These are phyloP conservation scores for Gossypium bickii DNA, from an alignment of 345 rosid species.

Conservation along the genomic window DNA sequence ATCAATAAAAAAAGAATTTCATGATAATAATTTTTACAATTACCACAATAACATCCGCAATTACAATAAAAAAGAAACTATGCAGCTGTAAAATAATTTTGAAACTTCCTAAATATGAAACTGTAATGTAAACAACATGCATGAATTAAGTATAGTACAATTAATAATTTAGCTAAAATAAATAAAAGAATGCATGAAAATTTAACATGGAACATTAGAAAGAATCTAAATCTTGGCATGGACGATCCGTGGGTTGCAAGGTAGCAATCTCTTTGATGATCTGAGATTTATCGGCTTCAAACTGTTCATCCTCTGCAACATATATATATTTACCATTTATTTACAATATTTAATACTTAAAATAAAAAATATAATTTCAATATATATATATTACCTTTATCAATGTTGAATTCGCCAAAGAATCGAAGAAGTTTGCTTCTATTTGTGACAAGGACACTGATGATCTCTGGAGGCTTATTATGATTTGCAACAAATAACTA, in stretches of 20 bases:
- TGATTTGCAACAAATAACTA: constrained; percentile 55
- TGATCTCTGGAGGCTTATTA: constrained; percentile 43
- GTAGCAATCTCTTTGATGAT: constrained; percentile 29
- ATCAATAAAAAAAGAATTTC: too few relatives aligned
- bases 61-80: too few relatives aligned
- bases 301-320: constrained; percentile 33
- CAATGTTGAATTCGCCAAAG: constrained; percentile 38
- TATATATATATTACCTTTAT: constrained; percentile 39
- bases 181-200: not conserved
- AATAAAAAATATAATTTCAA: not conserved
- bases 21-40: too few relatives aligned
- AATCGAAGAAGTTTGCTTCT: constrained; percentile 50
- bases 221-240: constrained; percentile 21
- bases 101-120: too few relatives aligned
- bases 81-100: too few relatives aligned
- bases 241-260: constrained; percentile 23
- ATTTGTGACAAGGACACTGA: constrained; percentile 39
- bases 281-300: constrained; percentile 36
- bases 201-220: constrained; percentile 12
- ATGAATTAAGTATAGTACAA: too few relatives aligned
- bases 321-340: not conserved
- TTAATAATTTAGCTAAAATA: too few relatives aligned
- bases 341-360: not conserved
- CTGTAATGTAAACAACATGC: too few relatives aligned
- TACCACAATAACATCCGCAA: too few relatives aligned